Percentiles rank a stretch among this genome's conserved stretches.
These are phyloP conservation scores for Xylaria curta DNA, from an alignment of 495 filamentous ascomycete species.

Conservation along the genomic window DNA sequence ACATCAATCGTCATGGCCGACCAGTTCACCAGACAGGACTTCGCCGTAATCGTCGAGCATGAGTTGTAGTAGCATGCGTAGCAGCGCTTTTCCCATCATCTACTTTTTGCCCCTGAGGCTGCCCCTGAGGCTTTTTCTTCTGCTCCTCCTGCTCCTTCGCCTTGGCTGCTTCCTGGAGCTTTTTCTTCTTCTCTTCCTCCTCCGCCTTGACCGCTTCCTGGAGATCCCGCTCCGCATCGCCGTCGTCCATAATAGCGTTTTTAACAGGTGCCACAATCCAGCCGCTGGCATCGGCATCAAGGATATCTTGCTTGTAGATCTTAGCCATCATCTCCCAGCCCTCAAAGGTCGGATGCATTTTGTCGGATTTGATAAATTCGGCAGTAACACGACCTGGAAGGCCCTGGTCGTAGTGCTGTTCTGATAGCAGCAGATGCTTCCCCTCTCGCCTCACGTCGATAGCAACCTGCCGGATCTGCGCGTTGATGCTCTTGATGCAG, in stretches of 20 bases:
- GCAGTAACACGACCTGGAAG: slow-evolving; percentile 37
- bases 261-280: slow-evolving; percentile 44
- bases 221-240: slow-evolving; percentile 35
- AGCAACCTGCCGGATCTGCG: slow-evolving; percentile 45
- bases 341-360: slow-evolving; percentile 50
- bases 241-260: slow-evolving; percentile 41
- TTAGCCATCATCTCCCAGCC: slow-evolving; percentile 56
- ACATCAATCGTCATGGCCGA: slow-evolving; percentile 2
- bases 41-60: slow-evolving; percentile 16
- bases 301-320: slow-evolving; percentile 49
- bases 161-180: no score
- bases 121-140: background rate
- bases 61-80: background rate
- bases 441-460: slow-evolving; percentile 45
- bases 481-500: slow-evolving; percentile 44
- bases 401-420: slow-evolving; percentile 37
- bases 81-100: background rate
- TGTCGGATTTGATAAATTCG: slow-evolving; percentile 32
- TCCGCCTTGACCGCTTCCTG: slow-evolving; percentile 32
- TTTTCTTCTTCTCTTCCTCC: slow-evolving; percentile 6
- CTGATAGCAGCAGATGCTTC: slow-evolving; percentile 34
- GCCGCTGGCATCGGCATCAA: slow-evolving; percentile 42
- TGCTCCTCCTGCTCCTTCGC: background rate
- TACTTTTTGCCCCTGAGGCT: background rate
- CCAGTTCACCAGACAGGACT: background rate